Evolutionary conservation across 2,329 filamentous ascomycete genomes (phyloP), one percentile per base, ranked within the genome.

Genomic region (Fusarium mexicanum): DNA sequence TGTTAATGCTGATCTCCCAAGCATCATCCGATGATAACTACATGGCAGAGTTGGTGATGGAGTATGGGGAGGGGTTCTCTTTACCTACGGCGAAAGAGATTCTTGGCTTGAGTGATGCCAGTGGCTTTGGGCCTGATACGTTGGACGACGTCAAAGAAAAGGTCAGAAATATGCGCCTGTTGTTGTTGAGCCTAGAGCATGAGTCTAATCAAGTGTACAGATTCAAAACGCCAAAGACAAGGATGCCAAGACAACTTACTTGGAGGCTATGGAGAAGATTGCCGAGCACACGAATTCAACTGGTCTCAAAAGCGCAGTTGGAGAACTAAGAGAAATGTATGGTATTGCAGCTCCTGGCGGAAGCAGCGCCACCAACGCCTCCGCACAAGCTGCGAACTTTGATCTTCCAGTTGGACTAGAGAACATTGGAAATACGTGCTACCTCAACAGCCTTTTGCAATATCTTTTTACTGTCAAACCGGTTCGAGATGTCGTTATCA

Each of bases 341-440:
- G 76, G 75, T 1, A 79, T 80, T 26, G 71, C 76, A 22, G 35
- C 67, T 29, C 63, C 69, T 4, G 65, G 74, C 17, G 57, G 29
- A 26, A 69, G 48, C 26, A 44, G 43, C 14, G 46, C 11, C 31
- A 14, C 37, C 8, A 44, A 60, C 43, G 47, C 17, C 29, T 50
- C 48, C 24, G 43, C 48, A 22, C 71, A 61, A 44, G 63, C 77
- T 7, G 78, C 79, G 20, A 78, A 85, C 63, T 77, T 83, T 53
- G 86, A 89, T 37, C 91, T 94, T 81, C 96, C 96, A 1, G 93
- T 97, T 29, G 96, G 96, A 1, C 87, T 98, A 11, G 89, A 91
- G 72, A 99, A 98, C 77, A 97, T 98, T 65, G 95, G 96, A 67
- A 99, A 99, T 79, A 99, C 97, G 0, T 99, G 96, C 81, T 99